These are phyloP conservation scores for Solanum medicagineum DNA, from an alignment of 257 asterid genomes.

Conservation along the genomic window DNA sequence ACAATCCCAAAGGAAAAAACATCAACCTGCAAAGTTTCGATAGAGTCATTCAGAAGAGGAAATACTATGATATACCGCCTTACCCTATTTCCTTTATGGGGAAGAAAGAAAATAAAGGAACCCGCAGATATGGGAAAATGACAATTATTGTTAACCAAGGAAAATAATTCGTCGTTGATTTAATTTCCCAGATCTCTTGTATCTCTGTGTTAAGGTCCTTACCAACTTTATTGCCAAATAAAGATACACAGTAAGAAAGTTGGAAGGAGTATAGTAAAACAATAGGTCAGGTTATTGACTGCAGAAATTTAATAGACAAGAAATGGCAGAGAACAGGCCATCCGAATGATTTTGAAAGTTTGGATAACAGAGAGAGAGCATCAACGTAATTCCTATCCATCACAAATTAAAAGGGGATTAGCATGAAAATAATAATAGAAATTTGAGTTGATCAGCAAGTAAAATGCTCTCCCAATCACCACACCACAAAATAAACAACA, in stretches of 20 bases:
- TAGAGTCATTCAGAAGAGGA: not conserved
- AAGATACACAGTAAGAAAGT: not conserved
- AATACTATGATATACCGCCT: not conserved
- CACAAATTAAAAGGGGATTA: not conserved
- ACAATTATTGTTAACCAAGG: no score
- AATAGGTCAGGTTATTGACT: not conserved
- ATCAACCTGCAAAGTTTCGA: slow-evolving; percentile 51
- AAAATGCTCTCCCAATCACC: not conserved
- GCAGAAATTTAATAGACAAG: not conserved
- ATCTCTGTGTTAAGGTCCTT: not conserved
- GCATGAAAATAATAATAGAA: not conserved
- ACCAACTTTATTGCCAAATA: not conserved
- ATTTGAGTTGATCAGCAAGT: not conserved
- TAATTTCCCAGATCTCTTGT: not conserved
- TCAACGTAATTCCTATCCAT: not conserved
- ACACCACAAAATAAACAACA: not conserved
- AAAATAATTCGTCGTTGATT: not conserved
- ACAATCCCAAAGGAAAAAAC: slow-evolving; percentile 93
- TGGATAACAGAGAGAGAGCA: not conserved
- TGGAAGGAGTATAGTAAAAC: not conserved
- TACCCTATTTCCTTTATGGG: no score
- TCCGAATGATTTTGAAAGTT: not conserved
- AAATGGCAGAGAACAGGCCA: not conserved
- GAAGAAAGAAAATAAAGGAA: no score
- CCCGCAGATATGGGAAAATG: no score